Evolutionary conservation across 257 asterid genomes (phyloP), one percentile per base, ranked within the genome.

Genomic region (Jacaranda copaia): DNA sequence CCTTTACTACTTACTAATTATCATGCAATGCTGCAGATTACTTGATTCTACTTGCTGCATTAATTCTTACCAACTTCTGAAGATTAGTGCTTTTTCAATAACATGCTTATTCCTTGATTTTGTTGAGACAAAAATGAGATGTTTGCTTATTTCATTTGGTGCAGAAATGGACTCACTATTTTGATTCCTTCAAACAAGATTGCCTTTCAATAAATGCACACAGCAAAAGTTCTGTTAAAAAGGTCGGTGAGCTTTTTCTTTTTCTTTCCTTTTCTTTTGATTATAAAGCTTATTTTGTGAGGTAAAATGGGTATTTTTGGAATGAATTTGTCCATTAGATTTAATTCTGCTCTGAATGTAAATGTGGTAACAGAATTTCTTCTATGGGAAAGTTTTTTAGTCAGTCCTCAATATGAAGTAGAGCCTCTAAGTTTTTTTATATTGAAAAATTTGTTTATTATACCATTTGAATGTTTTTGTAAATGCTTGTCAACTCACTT

Each of bases 201-300:
- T 93, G 98, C 77, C 87, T 93, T 52, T 32, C 98, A 16, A 91
- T 93, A 79, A 95, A 93, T 85, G 97, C 98, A 25, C 98, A 95
- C 84, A 91, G 96, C 86, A 89, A 80, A 80, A 89, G 94, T 71
- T 91, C 98, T 14, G 97, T 93, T 65, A 85, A 83, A 75, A 91
- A 89, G 98, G 99, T 95, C 56, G 75, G 96, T 81, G 77, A 12
- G 75, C 65, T 58, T 60, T 84, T 65, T 59, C 57, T 4, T 25
- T 25, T 25, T 25, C 65, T 58, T 60, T 84, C 61, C 56, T 68
- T 43, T 14, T 18, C 52, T 46, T 58, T 12, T 72, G 78, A 25
- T 52, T 57, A 13, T 18, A 65, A 49, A 38, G 46, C 39, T 58
- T 56, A 40, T 70, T 59, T 46, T 45, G 18, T 53, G 45, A 63